These are phyloP conservation scores for Chaetomiaceae sp. DNA, from an alignment of 2,329 filamentous ascomycete genomes.

Conservation along the genomic window DNA sequence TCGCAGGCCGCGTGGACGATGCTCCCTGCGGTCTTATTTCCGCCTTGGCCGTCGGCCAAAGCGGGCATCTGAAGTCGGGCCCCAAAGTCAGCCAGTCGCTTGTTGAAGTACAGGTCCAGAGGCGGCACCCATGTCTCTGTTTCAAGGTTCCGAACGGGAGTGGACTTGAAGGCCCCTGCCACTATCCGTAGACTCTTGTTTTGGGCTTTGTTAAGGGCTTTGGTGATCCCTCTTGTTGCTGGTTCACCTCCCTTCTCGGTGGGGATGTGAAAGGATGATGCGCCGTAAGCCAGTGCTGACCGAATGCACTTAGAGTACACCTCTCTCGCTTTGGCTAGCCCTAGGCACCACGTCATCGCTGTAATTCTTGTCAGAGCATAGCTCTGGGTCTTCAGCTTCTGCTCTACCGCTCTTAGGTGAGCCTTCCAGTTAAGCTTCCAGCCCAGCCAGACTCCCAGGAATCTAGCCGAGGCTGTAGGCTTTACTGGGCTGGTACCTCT, in stretches of 20 bases:
- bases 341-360: neutral
- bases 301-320: neutral
- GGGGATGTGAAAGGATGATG: neutral
- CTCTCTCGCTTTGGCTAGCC: neutral
- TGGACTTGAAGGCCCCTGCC: neutral
- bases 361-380: neutral
- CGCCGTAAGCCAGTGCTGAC: neutral
- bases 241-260: neutral
- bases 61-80: neutral
- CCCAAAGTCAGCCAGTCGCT: conserved; percentile 4
- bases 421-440: neutral
- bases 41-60: neutral
- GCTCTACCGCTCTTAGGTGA: neutral
- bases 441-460: neutral
- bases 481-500: neutral
- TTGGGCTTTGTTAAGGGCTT: neutral
- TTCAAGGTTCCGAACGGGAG: neutral
- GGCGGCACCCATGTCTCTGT: conserved; percentile 1
- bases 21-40: neutral
- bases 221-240: neutral
- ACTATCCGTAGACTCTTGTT: neutral
- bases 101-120: conserved; percentile 10
- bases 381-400: neutral
- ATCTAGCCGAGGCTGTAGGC: neutral
- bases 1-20: neutral